Evolutionary conservation across 768 basidiomycete species (phyloP), one percentile per base, ranked within the genome.

Genomic region (Podaxis rugospora): DNA sequence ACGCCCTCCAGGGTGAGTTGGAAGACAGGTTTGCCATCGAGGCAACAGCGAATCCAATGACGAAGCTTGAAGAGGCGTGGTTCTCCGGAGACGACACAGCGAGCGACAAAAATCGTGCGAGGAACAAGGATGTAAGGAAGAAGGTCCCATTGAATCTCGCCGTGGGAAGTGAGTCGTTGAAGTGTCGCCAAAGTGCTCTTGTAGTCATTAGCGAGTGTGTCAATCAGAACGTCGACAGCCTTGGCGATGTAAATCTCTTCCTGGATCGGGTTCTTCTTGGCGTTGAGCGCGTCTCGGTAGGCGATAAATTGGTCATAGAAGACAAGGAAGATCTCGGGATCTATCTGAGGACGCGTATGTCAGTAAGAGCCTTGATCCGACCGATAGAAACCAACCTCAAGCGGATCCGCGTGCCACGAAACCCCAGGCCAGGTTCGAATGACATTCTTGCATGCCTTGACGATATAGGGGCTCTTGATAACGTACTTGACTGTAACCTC

Each of bases 401-500:
- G 74, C 5, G 84, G 83, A 28, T 83, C 80, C 4, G 80, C 68
- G 35, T 82, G 80, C 85, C 86, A 88, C 6, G 85, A 86, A 25
- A 86, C 72, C 14, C 85, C 85, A 27, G 81, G 82, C 78, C 82
- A 83, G 4, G 78, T 74, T 57, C 79, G 74, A 61, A 88, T 81
- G 18, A 87, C 81, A 42, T 83, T 82, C 63, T 83, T 79, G 65
- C 83, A 84, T 1, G 81, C 82, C 64, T 83, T 79, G 23, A 83
- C 69, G 59, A 88, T 77, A 64, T 83, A 83, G 27, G 74, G 76
- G 65, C 84, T 86, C 73, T 86, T 85, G 70, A 88, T 69, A 51
- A 85, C 74, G 32, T 86, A 68, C 68, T 78, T 79, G 73, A 82
- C 83, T 2, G 73, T 79, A 0, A 80, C 76, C 16, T 81, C 76